Evolutionary conservation across 2,329 filamentous ascomycete genomes (phyloP).

Genomic region (Tothia fuscella): DNA sequence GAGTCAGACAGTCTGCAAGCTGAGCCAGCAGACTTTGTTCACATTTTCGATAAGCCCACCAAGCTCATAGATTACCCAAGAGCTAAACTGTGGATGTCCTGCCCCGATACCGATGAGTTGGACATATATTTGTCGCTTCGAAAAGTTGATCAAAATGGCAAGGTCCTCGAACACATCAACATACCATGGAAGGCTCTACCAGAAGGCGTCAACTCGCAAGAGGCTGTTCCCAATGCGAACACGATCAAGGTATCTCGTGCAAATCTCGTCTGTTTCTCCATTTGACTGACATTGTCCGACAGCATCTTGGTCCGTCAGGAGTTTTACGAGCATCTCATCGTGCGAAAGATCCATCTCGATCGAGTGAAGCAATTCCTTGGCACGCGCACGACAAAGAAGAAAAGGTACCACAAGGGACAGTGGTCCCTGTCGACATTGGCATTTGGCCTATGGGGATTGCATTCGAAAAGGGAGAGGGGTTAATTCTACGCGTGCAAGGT

Average conservation of each 20-base stretch:
- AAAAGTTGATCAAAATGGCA: neutral
- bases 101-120: neutral
- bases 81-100: neutral
- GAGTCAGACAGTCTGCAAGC: neutral
- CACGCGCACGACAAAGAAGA: neutral
- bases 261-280: too few relatives aligned
- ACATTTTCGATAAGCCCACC: neutral
- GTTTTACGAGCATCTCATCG: neutral
- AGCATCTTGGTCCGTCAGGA: neutral
- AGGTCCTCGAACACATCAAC: slow-evolving; percentile 1
- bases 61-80: neutral
- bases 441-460: slow-evolving; percentile 4
- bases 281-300: too few relatives aligned
- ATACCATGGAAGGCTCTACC: neutral
- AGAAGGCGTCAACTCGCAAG: neutral
- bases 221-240: neutral
- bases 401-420: neutral
- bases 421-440: neutral
- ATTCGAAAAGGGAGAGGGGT: neutral
- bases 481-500: neutral
- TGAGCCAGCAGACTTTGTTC: neutral
- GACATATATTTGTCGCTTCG: neutral
- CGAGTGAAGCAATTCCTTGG: neutral
- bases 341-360: neutral
- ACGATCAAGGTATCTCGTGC: too few relatives aligned